phyloP scores from a whole-genome alignment of 495 filamentous ascomycete species.

The Penicillium waksmanii region DNA sequence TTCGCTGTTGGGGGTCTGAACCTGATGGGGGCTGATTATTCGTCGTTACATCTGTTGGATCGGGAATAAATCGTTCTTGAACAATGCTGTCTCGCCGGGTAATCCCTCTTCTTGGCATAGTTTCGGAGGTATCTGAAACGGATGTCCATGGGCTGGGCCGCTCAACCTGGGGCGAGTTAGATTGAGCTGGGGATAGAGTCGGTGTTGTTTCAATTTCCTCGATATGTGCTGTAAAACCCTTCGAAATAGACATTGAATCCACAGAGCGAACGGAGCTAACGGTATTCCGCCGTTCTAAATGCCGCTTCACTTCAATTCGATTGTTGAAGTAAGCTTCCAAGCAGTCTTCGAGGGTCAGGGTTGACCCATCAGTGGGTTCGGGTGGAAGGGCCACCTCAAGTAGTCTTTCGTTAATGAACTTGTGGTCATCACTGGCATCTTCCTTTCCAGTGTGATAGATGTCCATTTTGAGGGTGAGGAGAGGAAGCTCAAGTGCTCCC shows the following conservation, averaged over 20 bases:
- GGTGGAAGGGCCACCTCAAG: slow-evolving; percentile 87
- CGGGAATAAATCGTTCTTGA: slow-evolving; percentile 58
- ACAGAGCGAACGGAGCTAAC: slow-evolving; percentile 53
- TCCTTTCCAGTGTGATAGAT: slow-evolving; percentile 90
- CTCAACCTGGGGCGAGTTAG: slow-evolving; percentile 38
- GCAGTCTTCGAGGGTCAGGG: slow-evolving; percentile 83
- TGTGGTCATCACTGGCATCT: slow-evolving; percentile 83
- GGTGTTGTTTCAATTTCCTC: slow-evolving; percentile 60
- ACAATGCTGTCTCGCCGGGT: slow-evolving; percentile 65
- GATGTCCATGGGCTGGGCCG: slow-evolving; percentile 37
- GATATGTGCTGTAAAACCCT: slow-evolving; percentile 55
- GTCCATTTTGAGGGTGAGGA: slow-evolving; percentile 91
- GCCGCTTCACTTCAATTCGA: slow-evolving; percentile 83
- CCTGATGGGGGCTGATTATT: slow-evolving; percentile 26
- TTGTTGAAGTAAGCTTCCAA: slow-evolving; percentile 96
- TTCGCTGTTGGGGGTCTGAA: slow-evolving; percentile 33
- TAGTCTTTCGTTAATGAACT: slow-evolving; percentile 86
- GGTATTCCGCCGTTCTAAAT: slow-evolving; percentile 68
- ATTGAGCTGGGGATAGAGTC: slow-evolving; percentile 42
- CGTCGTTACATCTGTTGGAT: slow-evolving; percentile 43
- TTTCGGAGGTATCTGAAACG: slow-evolving; percentile 27
- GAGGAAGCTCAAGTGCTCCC: slow-evolving; percentile 80
- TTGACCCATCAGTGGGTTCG: slow-evolving; percentile 59
- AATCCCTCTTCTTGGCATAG: slow-evolving; percentile 30
- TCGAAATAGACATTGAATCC: slow-evolving; percentile 50